A percentile compares a stretch with the other conserved stretches of the same genome.
Evolutionary conservation across 306 rosid genomes (phyloP).

Genomic region (Adenanthera pavonina): DNA sequence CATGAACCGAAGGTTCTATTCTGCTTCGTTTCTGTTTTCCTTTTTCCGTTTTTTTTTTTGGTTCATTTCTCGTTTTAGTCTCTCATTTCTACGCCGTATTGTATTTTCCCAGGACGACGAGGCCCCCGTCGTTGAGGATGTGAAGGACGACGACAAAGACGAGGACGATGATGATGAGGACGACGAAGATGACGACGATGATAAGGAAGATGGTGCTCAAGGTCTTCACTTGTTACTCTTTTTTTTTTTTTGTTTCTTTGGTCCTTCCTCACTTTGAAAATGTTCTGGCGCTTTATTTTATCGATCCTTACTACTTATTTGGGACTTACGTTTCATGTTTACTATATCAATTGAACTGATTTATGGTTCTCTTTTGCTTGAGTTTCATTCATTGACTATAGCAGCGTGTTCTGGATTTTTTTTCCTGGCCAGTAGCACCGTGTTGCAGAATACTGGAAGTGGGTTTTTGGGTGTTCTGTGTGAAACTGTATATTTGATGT

Average conservation of each 20-base stretch:
- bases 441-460: not conserved
- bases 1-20: constrained; percentile 50
- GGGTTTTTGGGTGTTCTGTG: not conserved
- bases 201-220: constrained; percentile 65
- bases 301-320: not conserved
- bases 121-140: constrained; percentile 73
- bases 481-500: not conserved
- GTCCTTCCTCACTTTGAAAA: not conserved
- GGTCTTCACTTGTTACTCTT: constrained; percentile 39
- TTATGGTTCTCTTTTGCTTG: not conserved
- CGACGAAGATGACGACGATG: constrained; percentile 63
- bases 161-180: constrained; percentile 59
- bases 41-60: not conserved
- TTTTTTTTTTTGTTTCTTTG: not conserved
- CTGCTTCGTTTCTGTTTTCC: not conserved
- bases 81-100: not conserved
- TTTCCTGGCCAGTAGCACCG: too few species aligned
- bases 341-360: not conserved
- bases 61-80: not conserved
- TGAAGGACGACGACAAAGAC: constrained; percentile 67
- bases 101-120: constrained; percentile 52
- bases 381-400: not conserved
- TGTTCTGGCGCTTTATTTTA: not conserved
- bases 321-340: not conserved
- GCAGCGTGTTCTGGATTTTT: not conserved